These are phyloP conservation scores for Beta vulgaris DNA, from an alignment of 148 eudicot genomes.

Conservation along the genomic window DNA sequence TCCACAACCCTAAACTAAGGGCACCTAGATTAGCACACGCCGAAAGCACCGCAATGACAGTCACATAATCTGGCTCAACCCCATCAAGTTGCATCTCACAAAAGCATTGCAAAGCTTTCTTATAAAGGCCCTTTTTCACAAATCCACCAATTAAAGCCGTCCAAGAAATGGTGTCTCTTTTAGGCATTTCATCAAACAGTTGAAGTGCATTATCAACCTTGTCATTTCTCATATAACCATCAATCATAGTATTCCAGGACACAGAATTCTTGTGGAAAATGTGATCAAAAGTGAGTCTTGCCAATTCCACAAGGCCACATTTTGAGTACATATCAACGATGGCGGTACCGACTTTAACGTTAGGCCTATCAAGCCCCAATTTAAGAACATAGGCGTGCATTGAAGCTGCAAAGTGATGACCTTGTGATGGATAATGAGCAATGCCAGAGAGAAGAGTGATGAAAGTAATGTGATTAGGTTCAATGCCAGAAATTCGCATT, in stretches of 20 bases:
- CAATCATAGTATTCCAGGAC: conserved; percentile 72
- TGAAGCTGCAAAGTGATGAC: conserved; percentile 32
- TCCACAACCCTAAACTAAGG: conserved; percentile 50
- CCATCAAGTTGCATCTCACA: conserved; percentile 47
- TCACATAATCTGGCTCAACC: conserved; percentile 56
- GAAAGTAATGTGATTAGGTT: conserved; percentile 68
- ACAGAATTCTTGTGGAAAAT: conserved; percentile 48
- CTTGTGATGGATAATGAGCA: conserved; percentile 43
- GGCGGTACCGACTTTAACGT: conserved; percentile 68
- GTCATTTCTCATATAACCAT: conserved; percentile 69
- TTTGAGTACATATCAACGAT: conserved; percentile 65
- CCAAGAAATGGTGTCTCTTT: conserved; percentile 45
- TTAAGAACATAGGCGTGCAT: conserved; percentile 55
- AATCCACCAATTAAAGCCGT: conserved; percentile 53
- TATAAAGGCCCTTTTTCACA: conserved; percentile 45
- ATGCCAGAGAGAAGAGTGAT: conserved; percentile 64
- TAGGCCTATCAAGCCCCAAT: conserved; percentile 41
- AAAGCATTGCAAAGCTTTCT: conserved; percentile 49
- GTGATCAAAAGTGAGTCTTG: conserved; percentile 48
- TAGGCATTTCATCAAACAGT: conserved; percentile 57
- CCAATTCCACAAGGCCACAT: conserved; percentile 40
- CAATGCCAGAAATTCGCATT: conserved; percentile 49
- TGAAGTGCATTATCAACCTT: conserved; percentile 43
- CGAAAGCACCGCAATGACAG: conserved; percentile 43
- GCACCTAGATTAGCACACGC: conserved; percentile 59